Conservation (phyloP, 768 basidiomycete species). For the Phanerodontia chrysosporium region DNA sequence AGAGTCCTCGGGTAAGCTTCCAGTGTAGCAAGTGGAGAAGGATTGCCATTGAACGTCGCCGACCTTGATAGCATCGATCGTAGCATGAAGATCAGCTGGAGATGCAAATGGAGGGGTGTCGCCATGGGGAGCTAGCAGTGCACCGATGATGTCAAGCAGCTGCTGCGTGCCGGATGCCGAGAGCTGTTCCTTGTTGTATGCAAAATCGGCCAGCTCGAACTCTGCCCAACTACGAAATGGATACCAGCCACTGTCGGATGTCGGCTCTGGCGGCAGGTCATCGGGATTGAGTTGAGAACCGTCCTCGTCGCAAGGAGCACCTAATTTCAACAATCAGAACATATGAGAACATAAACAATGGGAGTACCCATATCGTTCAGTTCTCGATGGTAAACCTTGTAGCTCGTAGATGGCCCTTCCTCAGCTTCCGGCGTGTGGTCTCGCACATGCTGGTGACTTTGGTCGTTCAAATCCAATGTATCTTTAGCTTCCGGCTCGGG, state of each 20-base stretch:
- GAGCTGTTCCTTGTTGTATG: conserved; percentile 19
- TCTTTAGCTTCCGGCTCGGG: too few species aligned
- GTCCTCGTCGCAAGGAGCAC: too few species aligned
- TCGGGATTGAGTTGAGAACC: too few species aligned
- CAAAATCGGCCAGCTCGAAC: conserved; percentile 23
- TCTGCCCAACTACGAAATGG: conserved; percentile 17
- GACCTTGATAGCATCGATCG: conserved; percentile 23
- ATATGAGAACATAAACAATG: too few species aligned
- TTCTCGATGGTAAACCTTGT: too few species aligned
- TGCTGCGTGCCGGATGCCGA: conserved; percentile 9
- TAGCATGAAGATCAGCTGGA: conserved; percentile 19
- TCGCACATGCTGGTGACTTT: too few species aligned
- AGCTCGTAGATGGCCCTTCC: too few species aligned
- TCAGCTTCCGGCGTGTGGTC: too few species aligned
- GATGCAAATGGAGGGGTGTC: conserved; percentile 7
- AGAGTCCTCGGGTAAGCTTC: conserved; percentile 10
- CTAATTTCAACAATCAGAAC: too few species aligned
- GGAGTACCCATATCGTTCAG: too few species aligned
- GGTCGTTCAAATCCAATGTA: too few species aligned
- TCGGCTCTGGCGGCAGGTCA: background rate
- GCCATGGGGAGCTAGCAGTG: conserved; percentile 5
- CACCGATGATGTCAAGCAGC: conserved; percentile 16
- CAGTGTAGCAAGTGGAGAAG: conserved; percentile 16
- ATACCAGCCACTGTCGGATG: conserved; percentile 12
- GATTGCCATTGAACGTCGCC: conserved; percentile 29